A percentile compares a stretch with the other conserved stretches of the same genome.
These are phyloP conservation scores for Asterionellopsis glacialis DNA, from an alignment of 108 stramenopile species.

Conservation along the genomic window DNA sequence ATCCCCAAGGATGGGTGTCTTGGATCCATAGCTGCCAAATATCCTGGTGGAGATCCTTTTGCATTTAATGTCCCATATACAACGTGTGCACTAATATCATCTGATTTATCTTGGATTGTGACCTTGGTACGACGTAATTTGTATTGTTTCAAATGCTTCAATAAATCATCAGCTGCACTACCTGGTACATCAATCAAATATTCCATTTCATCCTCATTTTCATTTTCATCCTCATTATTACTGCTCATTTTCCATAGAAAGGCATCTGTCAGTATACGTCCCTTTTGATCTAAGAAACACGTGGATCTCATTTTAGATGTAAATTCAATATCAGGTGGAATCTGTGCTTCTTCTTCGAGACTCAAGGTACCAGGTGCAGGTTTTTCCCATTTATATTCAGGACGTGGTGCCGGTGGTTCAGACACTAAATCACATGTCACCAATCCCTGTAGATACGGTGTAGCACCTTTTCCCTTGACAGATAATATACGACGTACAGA, in stretches of 20 bases:
- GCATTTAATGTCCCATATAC: conserved; percentile 79
- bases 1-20: conserved; percentile 81
- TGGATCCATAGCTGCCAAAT: conserved; percentile 70
- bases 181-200: conserved; percentile 74
- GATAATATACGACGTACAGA: conserved; percentile 62
- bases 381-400: conserved; percentile 13
- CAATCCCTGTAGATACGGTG: conserved; percentile 70
- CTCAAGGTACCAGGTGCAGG: too few relatives aligned
- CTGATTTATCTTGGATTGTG: conserved; percentile 45
- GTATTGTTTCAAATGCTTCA: conserved; percentile 63
- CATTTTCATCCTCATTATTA: background rate
- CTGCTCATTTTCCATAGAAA: conserved; percentile 78
- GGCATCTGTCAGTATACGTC: conserved; percentile 78
- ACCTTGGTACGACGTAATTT: conserved; percentile 70
- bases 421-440: conserved; percentile 61
- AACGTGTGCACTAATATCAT: conserved; percentile 54
- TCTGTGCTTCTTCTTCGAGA: background rate
- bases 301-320: conserved; percentile 53
- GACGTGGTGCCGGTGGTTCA: conserved; percentile 51
- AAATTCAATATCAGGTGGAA: conserved; percentile 37
- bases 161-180: conserved; percentile 44
- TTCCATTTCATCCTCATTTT: conserved; percentile 33
- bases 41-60: conserved; percentile 44
- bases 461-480: conserved; percentile 62
- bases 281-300: conserved; percentile 79